These are phyloP conservation scores for Exophiala viscosa DNA, from an alignment of 2,329 filamentous ascomycete genomes.

Conservation along the genomic window DNA sequence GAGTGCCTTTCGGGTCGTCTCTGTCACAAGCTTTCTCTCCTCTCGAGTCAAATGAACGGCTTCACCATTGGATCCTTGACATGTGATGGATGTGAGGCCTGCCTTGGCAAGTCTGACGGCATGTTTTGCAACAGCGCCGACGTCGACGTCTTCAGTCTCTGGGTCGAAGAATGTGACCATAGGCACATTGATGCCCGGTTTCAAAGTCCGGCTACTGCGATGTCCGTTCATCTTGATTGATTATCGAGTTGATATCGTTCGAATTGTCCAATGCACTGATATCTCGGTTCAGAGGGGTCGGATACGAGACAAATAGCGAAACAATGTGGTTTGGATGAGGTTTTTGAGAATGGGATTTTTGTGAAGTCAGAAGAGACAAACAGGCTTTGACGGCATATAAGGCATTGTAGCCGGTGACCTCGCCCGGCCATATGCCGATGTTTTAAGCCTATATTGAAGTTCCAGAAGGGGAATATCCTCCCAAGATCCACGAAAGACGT, in stretches of 20 bases:
- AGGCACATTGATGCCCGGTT: constrained; percentile 64
- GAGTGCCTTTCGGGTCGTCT: constrained; percentile 65
- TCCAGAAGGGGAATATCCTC: no score
- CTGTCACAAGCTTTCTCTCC: constrained; percentile 66
- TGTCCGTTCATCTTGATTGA: constrained; percentile 23
- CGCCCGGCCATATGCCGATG: constrained; percentile 18
- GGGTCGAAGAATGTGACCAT: constrained; percentile 70
- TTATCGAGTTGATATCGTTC: not conserved
- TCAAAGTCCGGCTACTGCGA: constrained; percentile 15
- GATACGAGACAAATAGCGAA: not conserved
- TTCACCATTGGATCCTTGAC: constrained; percentile 79
- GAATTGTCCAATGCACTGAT: not conserved
- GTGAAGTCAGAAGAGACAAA: no score
- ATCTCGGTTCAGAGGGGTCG: no score
- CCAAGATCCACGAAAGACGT: no score
- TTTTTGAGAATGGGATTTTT: no score
- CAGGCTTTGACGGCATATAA: constrained; percentile 5
- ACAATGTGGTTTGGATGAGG: no score
- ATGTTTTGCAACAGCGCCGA: constrained; percentile 54
- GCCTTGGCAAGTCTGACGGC: constrained; percentile 67
- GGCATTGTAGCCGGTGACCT: constrained; percentile 1
- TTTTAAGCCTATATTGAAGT: not conserved
- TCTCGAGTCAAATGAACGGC: constrained; percentile 71
- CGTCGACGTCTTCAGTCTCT: constrained; percentile 63
- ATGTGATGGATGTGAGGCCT: constrained; percentile 70